phyloP scores from a whole-genome alignment of 768 basidiomycete genomes.

The Lyophyllum shimeji region DNA sequence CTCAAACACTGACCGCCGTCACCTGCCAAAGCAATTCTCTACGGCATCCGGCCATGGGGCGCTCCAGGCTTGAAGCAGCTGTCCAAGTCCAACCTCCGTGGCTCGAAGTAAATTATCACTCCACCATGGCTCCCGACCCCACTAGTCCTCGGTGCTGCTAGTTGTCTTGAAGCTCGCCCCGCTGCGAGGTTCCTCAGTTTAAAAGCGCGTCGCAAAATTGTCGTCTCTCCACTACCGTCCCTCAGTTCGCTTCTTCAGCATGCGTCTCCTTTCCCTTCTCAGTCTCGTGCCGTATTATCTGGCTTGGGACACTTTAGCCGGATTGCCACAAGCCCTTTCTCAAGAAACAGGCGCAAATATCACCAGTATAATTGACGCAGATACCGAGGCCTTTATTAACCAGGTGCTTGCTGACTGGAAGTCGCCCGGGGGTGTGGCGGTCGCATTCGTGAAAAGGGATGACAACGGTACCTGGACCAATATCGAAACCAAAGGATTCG shows the following conservation, averaged over 20 bases:
- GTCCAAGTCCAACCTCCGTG: constrained; percentile 2
- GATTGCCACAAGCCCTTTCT: background rate
- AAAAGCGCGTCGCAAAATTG: background rate
- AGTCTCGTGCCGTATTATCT: background rate
- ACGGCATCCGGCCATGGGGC: too few relatives aligned
- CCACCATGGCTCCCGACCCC: background rate
- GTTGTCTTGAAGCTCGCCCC: background rate
- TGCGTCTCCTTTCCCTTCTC: background rate
- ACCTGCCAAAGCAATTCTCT: background rate
- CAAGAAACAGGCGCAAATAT: background rate
- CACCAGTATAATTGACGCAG: background rate
- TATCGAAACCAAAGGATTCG: constrained; percentile 32
- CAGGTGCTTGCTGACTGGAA: constrained; percentile 3
- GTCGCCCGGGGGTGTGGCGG: constrained; percentile 4
- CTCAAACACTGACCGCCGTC: background rate
- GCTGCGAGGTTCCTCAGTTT: background rate
- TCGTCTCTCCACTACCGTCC: background rate
- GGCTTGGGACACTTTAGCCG: background rate
- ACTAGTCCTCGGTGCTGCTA: background rate
- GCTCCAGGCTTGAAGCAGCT: background rate
- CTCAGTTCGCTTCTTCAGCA: background rate
- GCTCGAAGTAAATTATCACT: constrained; percentile 1
- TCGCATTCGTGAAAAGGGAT: background rate
- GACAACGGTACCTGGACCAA: constrained; percentile 1
- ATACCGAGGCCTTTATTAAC: constrained; percentile 5